Conservation (phyloP, 163 green algal species). For the Coccomyxa subellipsoidea region DNA sequence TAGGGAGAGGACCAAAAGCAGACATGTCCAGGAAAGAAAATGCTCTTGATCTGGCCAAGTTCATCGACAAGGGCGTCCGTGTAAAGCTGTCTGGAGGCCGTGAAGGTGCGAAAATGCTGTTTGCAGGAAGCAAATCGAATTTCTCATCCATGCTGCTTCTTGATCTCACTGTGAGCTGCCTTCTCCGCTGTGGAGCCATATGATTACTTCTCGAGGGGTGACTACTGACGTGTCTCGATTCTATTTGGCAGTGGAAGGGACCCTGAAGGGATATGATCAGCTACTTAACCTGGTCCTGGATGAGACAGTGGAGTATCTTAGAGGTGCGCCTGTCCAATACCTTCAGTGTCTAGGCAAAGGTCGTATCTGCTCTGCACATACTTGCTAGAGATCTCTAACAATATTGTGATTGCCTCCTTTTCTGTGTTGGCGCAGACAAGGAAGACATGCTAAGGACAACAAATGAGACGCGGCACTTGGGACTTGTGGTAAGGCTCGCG, state of each 20-base stretch:
- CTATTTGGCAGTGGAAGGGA: conserved; percentile 77
- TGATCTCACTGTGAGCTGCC: too few species aligned
- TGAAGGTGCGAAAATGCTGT: conserved; percentile 68
- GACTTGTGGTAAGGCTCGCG: conserved; percentile 72
- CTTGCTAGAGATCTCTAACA: neutral
- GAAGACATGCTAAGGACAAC: conserved; percentile 86
- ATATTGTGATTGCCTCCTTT: neutral
- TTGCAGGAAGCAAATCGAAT: too few species aligned
- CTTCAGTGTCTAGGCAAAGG: neutral
- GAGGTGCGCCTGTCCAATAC: conserved; percentile 59
- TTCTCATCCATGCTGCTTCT: too few species aligned
- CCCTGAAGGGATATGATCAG: conserved; percentile 97
- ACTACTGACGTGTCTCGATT: neutral
- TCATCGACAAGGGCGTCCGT: conserved; percentile 92
- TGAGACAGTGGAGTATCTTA: conserved; percentile 86
- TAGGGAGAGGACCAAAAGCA: neutral
- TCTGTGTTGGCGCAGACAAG: conserved; percentile 63
- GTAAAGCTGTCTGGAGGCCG: conserved; percentile 95
- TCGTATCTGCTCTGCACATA: neutral
- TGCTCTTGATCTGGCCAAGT: conserved; percentile 90
- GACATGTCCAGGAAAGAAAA: conserved; percentile 84
- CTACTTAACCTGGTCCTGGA: conserved; percentile 97
- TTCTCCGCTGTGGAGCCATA: too few species aligned
- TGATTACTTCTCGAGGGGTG: too few species aligned
- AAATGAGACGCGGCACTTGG: conserved; percentile 78